These are phyloP conservation scores for Shiraia sp. DNA, from an alignment of 2,329 filamentous ascomycete species.

Conservation along the genomic window DNA sequence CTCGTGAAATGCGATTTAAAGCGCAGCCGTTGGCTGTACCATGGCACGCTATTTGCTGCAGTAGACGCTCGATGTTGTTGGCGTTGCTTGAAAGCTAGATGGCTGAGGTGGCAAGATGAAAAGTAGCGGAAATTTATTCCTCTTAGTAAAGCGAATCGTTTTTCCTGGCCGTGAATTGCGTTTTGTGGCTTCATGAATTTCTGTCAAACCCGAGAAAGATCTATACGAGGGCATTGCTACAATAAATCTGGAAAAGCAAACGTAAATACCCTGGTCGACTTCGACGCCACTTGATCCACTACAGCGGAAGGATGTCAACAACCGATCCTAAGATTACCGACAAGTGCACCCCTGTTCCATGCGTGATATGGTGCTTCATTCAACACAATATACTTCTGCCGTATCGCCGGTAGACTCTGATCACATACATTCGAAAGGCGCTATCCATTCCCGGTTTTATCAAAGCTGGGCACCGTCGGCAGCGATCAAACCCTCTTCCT, in stretches of 20 bases:
- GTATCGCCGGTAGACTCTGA: not conserved
- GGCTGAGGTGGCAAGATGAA: not conserved
- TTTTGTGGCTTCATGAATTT: not conserved
- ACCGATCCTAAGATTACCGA: slow-evolving; percentile 1
- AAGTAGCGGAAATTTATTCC: too few species aligned
- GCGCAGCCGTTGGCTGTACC: not conserved
- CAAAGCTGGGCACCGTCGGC: too few species aligned
- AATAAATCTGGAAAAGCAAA: not conserved
- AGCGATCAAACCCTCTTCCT: too few species aligned
- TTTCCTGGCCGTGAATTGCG: not conserved
- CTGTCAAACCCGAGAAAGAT: not conserved
- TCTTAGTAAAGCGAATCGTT: not conserved
- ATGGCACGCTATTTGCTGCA: not conserved
- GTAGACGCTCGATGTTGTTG: not conserved
- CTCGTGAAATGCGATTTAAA: too few species aligned
- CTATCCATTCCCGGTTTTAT: too few species aligned
- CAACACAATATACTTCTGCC: not conserved
- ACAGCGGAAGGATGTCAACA: not conserved
- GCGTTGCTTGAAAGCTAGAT: not conserved
- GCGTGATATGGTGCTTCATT: not conserved
- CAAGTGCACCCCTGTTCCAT: not conserved
- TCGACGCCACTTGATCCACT: not conserved
- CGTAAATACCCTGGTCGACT: not conserved
- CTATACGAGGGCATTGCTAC: not conserved
- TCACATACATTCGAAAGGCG: too few species aligned